Conservation (phyloP, 805 yeast species). For the Candida tammaniensis region DNA sequence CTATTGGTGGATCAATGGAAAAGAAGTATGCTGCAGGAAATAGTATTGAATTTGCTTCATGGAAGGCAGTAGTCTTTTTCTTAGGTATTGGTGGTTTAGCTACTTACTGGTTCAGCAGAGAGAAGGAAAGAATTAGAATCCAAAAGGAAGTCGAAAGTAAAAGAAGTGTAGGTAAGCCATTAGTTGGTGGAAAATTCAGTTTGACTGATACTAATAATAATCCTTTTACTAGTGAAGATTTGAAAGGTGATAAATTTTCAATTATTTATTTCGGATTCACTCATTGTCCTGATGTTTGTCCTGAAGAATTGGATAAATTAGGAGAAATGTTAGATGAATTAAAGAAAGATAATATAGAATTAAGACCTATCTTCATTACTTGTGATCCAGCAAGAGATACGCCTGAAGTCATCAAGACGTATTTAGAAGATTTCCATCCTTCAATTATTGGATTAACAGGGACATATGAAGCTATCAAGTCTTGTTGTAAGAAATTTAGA, state of each 20-base stretch:
- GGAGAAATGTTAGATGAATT: conserved; percentile 67
- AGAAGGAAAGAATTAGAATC: conserved; percentile 70
- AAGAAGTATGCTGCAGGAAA: conserved; percentile 35
- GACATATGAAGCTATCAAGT: conserved; percentile 77
- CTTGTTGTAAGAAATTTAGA: conserved; percentile 82
- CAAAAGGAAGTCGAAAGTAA: conserved; percentile 81
- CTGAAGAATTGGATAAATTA: conserved; percentile 93
- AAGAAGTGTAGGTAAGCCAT: conserved; percentile 87
- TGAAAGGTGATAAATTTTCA: conserved; percentile 56
- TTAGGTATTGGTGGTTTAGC: conserved; percentile 67
- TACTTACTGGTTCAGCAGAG: conserved; percentile 68
- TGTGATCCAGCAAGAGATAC: conserved; percentile 97
- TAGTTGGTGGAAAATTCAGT: conserved; percentile 87
- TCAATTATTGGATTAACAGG: conserved; percentile 91
- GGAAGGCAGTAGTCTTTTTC: conserved; percentile 78
- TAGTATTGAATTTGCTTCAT: conserved; percentile 71
- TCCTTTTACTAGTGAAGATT: conserved; percentile 70
- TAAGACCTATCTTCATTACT: conserved; percentile 89
- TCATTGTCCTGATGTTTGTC: conserved; percentile 98
- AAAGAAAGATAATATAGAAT: conserved; percentile 46
- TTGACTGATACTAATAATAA: conserved; percentile 70
- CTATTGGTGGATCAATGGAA: conserved; percentile 59
- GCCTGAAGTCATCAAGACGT: conserved; percentile 79
- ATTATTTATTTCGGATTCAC: conserved; percentile 95
- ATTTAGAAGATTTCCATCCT: conserved; percentile 86